Base-by-base conservation (phyloP, 805 yeast genomes). In the Kurtzmaniella fragi region DNA sequence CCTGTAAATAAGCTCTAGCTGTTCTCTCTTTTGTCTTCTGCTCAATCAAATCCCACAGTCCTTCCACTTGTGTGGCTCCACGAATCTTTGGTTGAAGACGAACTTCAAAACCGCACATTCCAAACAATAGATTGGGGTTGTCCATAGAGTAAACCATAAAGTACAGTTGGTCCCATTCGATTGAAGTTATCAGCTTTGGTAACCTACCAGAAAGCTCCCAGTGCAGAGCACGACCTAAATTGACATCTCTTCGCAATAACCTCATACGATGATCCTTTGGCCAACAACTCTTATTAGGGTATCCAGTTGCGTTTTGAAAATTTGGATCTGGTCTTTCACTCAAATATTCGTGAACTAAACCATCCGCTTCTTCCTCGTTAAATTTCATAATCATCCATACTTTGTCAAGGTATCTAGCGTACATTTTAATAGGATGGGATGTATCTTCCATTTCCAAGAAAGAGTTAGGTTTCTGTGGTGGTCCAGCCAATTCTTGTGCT, bases 81-180 rank as follows among this genome's bases (percentile, higher is more conserved):
- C 97, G 71, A 16, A 61, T 46, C 51, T 79, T 86, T 3, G 99
- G 99, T 32, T 86, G 58, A 25, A 93, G 82, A 40, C 99, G 69
- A 1, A 93, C 83, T 54, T 93, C 99, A 64, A 93, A 93, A 0
- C 99, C 99, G 61, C 93, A 83, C 90, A 93, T 85, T 0, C 93
- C 75, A 51, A 91, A 88, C 26, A 91, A 63, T 42, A 93, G 56
- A 49, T 91, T 95, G 6, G 96, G 91, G 53, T 93, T 93, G 43
- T 90, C 95, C 40, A 75, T 77, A 13, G 96, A 85, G 59, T 91
- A 93, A 1, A 93, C 95, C 0, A 96, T 87, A 0, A 89, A 90
- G 48, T 80, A 72, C 0, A 95, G 71, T 38, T 80, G 82, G 28
- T 77, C 82, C 96, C 97, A 91, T 34, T 74, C 75, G 12, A 91